Base-by-base conservation (phyloP, 2,329 filamentous ascomycete genomes). In the Elsinoe fawcettii region DNA sequence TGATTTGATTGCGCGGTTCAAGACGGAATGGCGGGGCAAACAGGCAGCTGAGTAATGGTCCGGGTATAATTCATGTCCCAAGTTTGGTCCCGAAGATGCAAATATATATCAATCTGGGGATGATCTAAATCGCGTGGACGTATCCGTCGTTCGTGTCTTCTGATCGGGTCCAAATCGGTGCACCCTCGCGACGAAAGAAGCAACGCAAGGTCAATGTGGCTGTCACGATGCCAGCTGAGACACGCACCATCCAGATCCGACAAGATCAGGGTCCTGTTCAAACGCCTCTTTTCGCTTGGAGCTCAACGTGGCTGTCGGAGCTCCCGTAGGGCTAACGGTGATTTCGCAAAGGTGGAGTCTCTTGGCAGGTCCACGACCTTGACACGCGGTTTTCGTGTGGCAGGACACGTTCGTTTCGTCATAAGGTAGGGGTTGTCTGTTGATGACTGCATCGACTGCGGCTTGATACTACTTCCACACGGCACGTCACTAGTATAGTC, bases 171-270 rank as follows among this genome's bases (percentile, higher is more conserved):
- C 49, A n/a, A 25, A 53, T 53, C 39, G 49, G 34, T 20, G 22
- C 20, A 34, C 7, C 34, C 25, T 34, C 16, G 11, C 3, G 49
- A 36, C 49, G 11, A 53, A 53, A 53, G 47, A 23, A 39, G 49
- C 32, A 53, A 39, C 11, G 32, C 32, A 37, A 53, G 18, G 49
- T 22, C 25, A 14, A 37, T 22, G 49, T 53, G 49, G 49, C 49
- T 53, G 49, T 53, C 49, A 27, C 20, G 49, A 39, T 14, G 49
- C 49, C 49, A 53, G 49, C 49, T 53, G 49, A 53, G 49, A 53
- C 49, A 53, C 49, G 30, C 30, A 53, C 32, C 12, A 23, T 25
- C 18, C 49, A 36, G 30, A 37, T 36, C 49, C 7, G n/a, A 32
- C 23, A 18, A 18, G 12, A 16, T 51, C 46, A 30, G 23, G 11